Evolutionary conservation across 2,329 filamentous ascomycete species (phyloP), one percentile per base, ranked within the genome.

Genomic region (Aspergillus candidus): DNA sequence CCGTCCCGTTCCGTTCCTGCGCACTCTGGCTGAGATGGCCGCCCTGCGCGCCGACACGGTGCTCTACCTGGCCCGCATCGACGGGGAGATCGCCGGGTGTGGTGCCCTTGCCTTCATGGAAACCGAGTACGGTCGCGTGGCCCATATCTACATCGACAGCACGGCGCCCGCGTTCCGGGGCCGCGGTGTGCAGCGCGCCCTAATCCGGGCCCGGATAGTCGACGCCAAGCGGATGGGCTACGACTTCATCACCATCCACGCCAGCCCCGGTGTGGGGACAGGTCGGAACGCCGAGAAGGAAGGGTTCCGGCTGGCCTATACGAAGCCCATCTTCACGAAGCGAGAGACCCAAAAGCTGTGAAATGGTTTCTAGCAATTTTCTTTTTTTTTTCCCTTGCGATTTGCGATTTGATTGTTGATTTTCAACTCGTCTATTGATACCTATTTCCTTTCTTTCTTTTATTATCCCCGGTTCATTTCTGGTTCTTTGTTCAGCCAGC

Each of bases 61-160:
- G 7, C 36, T 54, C 2, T 55, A 52, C 27, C 31, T 53, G 13
- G 51, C 44, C 6, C 44, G 37, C 11, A 45, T 48, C 22, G 39
- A 50, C 3, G 43, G 46, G 1, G 33, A 44, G 15, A 46, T 47
- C 8, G 46, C 43, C n/a, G 49, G 49, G 12, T 46, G 36, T 30
- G 49, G 40, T 11, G 51, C 41, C 4, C 39, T 53, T 43, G 51
- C 51, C 4, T 11, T 53, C 11, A 42, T 53, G 33, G 41, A 48
- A n/a, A 52, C 51, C 6, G 30, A 43, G 7, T 32, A 41, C 17
- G 49, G 53, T 5, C n/a, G 35, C 4, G 48, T 55, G 2, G 51
- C 49, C 6, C 49, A 54, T 32, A 42, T 55, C 1, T 54, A 55
- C 30, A 47, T 55, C 10, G 51, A 52, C 17, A 54, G 49, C 41